Base-by-base conservation (phyloP, 2,329 filamentous ascomycete genomes). In the Emergomyces orientalis region DNA sequence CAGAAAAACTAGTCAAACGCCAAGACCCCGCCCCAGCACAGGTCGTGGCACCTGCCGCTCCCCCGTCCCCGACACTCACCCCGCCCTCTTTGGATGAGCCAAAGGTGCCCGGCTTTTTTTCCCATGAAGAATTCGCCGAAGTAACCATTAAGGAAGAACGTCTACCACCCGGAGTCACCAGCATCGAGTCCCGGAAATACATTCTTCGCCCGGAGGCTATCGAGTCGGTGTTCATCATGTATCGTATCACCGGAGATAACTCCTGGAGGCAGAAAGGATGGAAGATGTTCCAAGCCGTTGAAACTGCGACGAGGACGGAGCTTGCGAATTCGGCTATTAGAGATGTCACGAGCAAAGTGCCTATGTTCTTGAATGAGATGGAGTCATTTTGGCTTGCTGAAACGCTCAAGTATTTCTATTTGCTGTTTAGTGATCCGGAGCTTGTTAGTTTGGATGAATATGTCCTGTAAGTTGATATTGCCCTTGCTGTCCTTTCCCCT, bases 361-460 rank as follows among this genome's bases (percentile, higher is more conserved):
- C 91, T 0, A 74, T 79, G n/a, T 77, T 81, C 62, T 72, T 75
- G 47, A 84, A 91, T 73, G 80, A 81, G 68, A 92, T 93, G 89
- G 89, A 96, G 78, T 93, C 88, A 71, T 96, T 96, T 75, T 96
- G 91, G 90, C 80, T 91, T 65, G 89, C 89, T 5, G 91, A 96
- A 80, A 96, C 91, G 54, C 79, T 96, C 68, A 97, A 96, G 79
- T 96, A 96, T 72, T 96, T 94, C 67, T 96, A 90, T 72, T 75
- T 96, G 63, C 81, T 96, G 60, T 96, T 89, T 73, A 85, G 85
- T 30, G 81, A 86, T 61, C 86, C 88, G 0, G 78, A 82, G 14
- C 68, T 85, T 34, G 78, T 89, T 55, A 87, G 80, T 69, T 73
- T 90, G 69, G 88, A 91, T 71, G 82, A 89, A 7, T 90, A 80